phyloP scores from a whole-genome alignment of 345 rosid species.

The Sonneratia alba region DNA sequence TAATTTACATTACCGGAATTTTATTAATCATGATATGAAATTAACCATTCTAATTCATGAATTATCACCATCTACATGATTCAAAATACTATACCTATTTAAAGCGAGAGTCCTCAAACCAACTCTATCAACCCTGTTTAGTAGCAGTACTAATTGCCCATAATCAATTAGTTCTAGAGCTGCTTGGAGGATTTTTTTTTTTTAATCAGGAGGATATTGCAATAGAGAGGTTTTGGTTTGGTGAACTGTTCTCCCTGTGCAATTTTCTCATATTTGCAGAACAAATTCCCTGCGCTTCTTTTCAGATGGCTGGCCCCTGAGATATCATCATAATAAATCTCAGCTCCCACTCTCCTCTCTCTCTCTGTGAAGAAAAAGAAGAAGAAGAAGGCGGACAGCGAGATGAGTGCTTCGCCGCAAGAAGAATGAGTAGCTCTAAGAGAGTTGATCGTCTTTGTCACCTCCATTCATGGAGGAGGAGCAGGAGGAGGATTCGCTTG shows the following conservation, averaged over 20 bases:
- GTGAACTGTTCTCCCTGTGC: constrained; percentile 31
- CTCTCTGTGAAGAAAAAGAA: neutral
- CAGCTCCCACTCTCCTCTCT: constrained; percentile 9
- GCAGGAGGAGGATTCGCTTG: neutral
- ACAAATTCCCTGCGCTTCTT: neutral
- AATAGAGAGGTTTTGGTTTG: constrained; percentile 19
- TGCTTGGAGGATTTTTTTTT: too few species aligned
- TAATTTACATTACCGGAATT: neutral
- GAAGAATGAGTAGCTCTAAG: neutral
- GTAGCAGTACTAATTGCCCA: too few species aligned
- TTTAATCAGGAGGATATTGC: constrained; percentile 11
- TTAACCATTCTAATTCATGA: too few species aligned
- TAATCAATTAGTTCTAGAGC: neutral
- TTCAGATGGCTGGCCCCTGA: constrained; percentile 43
- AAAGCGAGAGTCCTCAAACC: too few species aligned
- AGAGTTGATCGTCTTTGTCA: neutral
- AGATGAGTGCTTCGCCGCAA: neutral
- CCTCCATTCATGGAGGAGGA: constrained; percentile 32
- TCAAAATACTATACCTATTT: too few species aligned
- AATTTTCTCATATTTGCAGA: constrained; percentile 1
- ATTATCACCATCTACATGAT: too few species aligned
- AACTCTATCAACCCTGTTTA: too few species aligned
- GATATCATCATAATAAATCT: constrained; percentile 24
- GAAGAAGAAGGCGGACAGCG: too few species aligned
- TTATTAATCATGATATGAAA: too few species aligned